Base-by-base conservation (phyloP, 192 early-diverging fungal species). In the Coemansia brasiliensis region DNA sequence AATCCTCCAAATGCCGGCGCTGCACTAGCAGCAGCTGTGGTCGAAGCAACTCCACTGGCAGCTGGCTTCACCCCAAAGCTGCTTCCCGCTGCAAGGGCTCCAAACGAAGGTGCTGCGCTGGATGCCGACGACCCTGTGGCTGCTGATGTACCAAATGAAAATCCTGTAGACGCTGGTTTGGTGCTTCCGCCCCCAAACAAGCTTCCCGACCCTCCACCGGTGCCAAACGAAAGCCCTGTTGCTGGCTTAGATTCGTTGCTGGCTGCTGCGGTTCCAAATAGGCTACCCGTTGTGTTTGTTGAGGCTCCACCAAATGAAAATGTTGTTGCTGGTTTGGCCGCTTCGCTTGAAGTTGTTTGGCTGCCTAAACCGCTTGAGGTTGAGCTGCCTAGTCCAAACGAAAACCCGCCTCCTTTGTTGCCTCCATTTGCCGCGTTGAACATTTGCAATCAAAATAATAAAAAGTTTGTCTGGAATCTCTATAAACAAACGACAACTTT, bases 391-490 rank as follows among this genome's bases (percentile, higher is more conserved):
- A 29, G 11, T 15, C 45, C 45, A 24, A 57, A 44, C 29, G 53
- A 50, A 37, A 65, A 65, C 9, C 52, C 61, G 21, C 44, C 43
- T 44, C 54, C 38, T 35, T 32, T 27, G 25, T 54, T 66, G 57
- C 22, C 42, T 42, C 39, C 39, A 20, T 38, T 51, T 65, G 46
- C 55, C 21, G 37, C 22, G 50, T 57, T 57, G 59, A 67, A 67
- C 57, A 59, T 67, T 22, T 35, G 45, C 25, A 60, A 60, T 41
- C 35, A 16, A 27, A 13, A 42, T n/a, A 25, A 42, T 8, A 41
- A 41, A 41, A 41, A 41, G 39, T 41, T 41, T 12, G 39, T 41
- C 16, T 41, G 39, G 39, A 41, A 41, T 29, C 27, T 29, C 6
- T 8, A 41, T 41, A 41, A 41, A 41, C 16, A 41, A 41, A 41